Evolutionary conservation across 2,329 filamentous ascomycete species (phyloP).

Genomic region (Thermomyces lanuginosus): DNA sequence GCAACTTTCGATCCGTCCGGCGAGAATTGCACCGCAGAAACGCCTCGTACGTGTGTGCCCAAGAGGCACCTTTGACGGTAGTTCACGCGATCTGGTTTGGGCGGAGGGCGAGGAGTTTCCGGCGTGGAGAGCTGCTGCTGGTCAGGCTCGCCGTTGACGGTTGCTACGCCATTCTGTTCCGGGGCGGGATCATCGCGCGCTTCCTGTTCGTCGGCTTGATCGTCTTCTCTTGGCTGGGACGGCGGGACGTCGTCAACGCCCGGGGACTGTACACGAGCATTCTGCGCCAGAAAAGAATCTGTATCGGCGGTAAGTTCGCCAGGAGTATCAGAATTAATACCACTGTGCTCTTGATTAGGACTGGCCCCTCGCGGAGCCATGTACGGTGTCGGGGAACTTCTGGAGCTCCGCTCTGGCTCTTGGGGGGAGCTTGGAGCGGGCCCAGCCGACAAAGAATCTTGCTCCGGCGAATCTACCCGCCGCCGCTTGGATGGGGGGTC

Average conservation of each 20-base stretch:
- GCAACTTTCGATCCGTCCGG: conserved; percentile 83
- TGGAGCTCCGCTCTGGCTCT: conserved; percentile 19
- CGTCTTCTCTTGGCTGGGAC: conserved; percentile 3
- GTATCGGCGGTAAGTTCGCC: conserved; percentile 30
- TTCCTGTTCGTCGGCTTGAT: conserved; percentile 9
- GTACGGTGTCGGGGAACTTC: no score
- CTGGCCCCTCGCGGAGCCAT: no score
- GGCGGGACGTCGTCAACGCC: conserved; percentile 5
- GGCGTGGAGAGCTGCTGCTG: conserved; percentile 17
- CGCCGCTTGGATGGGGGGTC: conserved; percentile 16
- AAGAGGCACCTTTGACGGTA: conserved; percentile 57
- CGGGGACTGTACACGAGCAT: conserved; percentile 6
- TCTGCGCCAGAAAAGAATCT: conserved; percentile 18
- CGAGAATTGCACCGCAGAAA: conserved; percentile 78
- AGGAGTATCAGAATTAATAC: conserved; percentile 24
- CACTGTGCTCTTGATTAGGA: conserved; percentile 11
- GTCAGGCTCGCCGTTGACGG: conserved; percentile 6
- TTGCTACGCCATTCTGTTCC: conserved; percentile 5
- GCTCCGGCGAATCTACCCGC: no score
- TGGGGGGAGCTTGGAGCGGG: conserved; percentile 21
- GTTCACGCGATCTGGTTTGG: conserved; percentile 42
- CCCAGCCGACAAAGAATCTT: conserved; percentile 27
- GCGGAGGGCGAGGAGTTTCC: conserved; percentile 25
- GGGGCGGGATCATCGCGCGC: conserved; percentile 6
- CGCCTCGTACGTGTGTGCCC: conserved; percentile 58